Conservation (phyloP, 345 rosid species). For the Eucalyptus brandiana region DNA sequence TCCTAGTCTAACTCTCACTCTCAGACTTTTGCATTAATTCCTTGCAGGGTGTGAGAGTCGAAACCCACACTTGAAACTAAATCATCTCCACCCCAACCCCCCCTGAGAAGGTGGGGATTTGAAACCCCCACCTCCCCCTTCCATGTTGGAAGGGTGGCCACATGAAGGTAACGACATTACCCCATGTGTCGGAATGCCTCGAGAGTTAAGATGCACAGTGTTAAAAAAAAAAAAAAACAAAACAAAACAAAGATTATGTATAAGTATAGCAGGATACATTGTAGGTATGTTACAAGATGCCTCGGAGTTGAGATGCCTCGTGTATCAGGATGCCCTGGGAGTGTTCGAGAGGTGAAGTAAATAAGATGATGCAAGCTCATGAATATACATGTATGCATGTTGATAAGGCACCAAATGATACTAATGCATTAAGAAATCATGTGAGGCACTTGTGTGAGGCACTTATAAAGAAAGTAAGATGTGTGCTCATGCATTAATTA, state of each 20-base stretch:
- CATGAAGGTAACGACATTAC: background rate
- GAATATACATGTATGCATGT: background rate
- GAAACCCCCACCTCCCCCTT: too few relatives aligned
- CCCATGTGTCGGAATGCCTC: fast-evolving
- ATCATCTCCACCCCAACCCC: too few relatives aligned
- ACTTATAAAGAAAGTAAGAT: too few relatives aligned
- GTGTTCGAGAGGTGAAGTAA: background rate
- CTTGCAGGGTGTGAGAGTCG: fast-evolving
- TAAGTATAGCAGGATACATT: fast-evolving
- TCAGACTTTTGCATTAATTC: too few relatives aligned
- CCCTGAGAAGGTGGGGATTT: too few relatives aligned
- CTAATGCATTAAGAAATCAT: too few relatives aligned
- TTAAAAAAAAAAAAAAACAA: too few relatives aligned
- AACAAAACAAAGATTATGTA: too few relatives aligned
- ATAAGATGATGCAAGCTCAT: background rate
- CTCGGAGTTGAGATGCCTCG: background rate
- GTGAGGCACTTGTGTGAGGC: too few relatives aligned
- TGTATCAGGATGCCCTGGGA: fast-evolving
- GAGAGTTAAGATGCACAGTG: fast-evolving
- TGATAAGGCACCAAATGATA: background rate
- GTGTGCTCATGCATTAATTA: too few relatives aligned
- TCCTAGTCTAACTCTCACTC: too few relatives aligned
- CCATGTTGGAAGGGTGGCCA: background rate
- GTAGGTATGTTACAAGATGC: fast-evolving
- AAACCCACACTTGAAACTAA: too few relatives aligned